These are phyloP conservation scores for Strigomonas galati DNA, from an alignment of 208 protist genomes.

Conservation along the genomic window DNA sequence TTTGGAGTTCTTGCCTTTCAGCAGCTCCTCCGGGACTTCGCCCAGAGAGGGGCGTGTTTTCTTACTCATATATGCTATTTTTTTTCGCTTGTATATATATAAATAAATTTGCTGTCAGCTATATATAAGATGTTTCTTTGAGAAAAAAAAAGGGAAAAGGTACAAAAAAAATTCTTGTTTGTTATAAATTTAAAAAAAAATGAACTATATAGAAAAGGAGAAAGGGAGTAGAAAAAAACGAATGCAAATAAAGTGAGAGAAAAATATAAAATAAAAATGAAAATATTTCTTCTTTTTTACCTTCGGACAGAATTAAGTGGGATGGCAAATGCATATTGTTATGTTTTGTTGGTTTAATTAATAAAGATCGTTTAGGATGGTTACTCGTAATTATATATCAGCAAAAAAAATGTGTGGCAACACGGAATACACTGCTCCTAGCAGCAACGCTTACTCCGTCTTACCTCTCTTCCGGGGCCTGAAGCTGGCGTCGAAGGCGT, in stretches of 20 bases:
- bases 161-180: constrained; percentile 8
- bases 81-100: constrained; percentile 1
- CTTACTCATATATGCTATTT: not conserved
- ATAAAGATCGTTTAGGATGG: not conserved
- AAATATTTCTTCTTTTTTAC: not conserved
- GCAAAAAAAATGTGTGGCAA: too few species aligned
- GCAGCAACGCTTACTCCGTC: constrained; percentile 40
- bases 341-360: not conserved
- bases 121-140: constrained; percentile 11
- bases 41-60: constrained; percentile 5
- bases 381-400: constrained; percentile 8
- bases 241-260: not conserved
- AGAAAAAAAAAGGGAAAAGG: constrained; percentile 10
- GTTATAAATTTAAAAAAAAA: constrained; percentile 3
- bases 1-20: constrained; percentile 37
- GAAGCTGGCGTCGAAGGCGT: constrained; percentile 53
- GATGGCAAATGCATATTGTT: not conserved
- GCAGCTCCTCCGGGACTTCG: constrained; percentile 29
- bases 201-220: not conserved
- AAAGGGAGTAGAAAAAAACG: constrained; percentile 11
- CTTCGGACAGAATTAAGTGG: too few species aligned
- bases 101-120: not conserved
- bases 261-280: constrained; percentile 11
- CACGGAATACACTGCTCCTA: too few species aligned
- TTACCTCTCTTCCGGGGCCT: constrained; percentile 61